Evolutionary conservation across 2,329 filamentous ascomycete genomes (phyloP).

Genomic region (Albophoma yamanashiensis): DNA sequence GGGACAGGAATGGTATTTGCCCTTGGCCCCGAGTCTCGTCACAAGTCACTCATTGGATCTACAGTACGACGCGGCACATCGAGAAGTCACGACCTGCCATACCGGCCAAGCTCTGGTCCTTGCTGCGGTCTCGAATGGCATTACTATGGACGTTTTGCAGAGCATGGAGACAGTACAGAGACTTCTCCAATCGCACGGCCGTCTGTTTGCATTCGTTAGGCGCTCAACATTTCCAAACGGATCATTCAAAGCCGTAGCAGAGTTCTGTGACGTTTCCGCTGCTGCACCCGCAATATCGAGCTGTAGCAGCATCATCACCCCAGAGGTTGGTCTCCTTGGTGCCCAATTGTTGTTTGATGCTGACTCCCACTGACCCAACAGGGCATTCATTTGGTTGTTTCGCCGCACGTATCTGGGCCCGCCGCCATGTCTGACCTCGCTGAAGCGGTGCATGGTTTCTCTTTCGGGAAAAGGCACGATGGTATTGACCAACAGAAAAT

Average conservation of each 20-base stretch:
- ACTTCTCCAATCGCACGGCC: constrained; percentile 35
- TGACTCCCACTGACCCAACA: background rate
- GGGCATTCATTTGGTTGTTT: constrained; percentile 14
- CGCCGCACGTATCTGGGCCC: constrained; percentile 4
- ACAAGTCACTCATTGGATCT: background rate
- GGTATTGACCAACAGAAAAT: constrained; percentile 4
- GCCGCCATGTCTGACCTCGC: constrained; percentile 4
- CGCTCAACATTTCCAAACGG: constrained; percentile 28
- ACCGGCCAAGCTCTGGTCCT: constrained; percentile 19
- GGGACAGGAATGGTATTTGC: background rate
- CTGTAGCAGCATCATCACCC: constrained; percentile 14
- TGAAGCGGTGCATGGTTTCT: constrained; percentile 9
- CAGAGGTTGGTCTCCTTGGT: constrained; percentile 12
- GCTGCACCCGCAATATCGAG: constrained; percentile 28
- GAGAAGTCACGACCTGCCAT: background rate
- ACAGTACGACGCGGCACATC: background rate
- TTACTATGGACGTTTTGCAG: constrained; percentile 18
- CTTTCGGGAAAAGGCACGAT: constrained; percentile 5
- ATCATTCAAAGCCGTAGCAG: constrained; percentile 35
- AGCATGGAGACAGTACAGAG: constrained; percentile 18
- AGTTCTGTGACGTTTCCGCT: constrained; percentile 39
- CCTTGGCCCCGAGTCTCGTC: background rate
- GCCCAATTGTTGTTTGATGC: background rate
- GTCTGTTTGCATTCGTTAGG: constrained; percentile 40
- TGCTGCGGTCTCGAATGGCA: constrained; percentile 10